A percentile compares a stretch with the other conserved stretches of the same genome.
phyloP scores from a whole-genome alignment of 2,329 filamentous ascomycete species.

The Aspergillus sp. region DNA sequence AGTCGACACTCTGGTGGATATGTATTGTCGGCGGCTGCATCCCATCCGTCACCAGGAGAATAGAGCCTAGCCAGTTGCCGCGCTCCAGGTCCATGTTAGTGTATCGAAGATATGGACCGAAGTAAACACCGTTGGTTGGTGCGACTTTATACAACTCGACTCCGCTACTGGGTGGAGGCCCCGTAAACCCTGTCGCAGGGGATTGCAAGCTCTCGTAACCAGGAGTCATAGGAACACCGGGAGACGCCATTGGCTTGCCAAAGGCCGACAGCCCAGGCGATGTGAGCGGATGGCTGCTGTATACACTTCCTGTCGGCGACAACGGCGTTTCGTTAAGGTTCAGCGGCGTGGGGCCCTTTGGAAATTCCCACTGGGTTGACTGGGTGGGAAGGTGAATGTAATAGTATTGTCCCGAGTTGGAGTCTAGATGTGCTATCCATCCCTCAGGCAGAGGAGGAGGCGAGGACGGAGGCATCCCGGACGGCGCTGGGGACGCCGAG shows the following conservation, averaged over 20 bases:
- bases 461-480: conserved; percentile 58
- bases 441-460: conserved; percentile 92
- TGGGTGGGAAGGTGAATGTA: conserved; percentile 95
- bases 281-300: conserved; percentile 58
- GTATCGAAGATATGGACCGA: conserved; percentile 90
- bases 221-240: conserved; percentile 71
- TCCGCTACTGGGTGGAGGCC: conserved; percentile 77
- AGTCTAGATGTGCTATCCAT: conserved; percentile 95
- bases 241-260: conserved; percentile 58
- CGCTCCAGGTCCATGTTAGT: conserved; percentile 94
- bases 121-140: conserved; percentile 94
- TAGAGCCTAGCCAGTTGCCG: conserved; percentile 85
- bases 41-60: conserved; percentile 83
- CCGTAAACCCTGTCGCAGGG: conserved; percentile 71
- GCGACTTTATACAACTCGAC: conserved; percentile 90
- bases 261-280: conserved; percentile 56
- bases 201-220: conserved; percentile 79
- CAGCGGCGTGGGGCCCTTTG: conserved; percentile 85
- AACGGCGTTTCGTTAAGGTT: conserved; percentile 73
- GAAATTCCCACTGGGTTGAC: conserved; percentile 97
- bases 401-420: conserved; percentile 94
- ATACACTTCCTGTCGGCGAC: conserved; percentile 70
- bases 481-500: conserved; percentile 26
- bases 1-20: conserved; percentile 77
- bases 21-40: conserved; percentile 93